These are phyloP conservation scores for Pueraria montana DNA, from an alignment of 306 rosid species.

Conservation along the genomic window DNA sequence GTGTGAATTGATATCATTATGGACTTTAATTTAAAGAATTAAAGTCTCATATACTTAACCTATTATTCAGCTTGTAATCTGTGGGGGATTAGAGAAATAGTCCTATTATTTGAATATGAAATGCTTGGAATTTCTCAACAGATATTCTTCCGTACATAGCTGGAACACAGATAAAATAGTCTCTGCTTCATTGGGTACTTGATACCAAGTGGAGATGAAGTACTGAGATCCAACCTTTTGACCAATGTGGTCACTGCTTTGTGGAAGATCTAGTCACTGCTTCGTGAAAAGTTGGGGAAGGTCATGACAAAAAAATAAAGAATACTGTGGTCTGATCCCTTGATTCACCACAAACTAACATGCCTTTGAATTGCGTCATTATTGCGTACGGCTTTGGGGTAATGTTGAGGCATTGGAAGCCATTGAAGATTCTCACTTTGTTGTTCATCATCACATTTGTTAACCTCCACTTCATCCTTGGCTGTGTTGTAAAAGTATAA, in stretches of 20 bases:
- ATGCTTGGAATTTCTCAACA: neutral
- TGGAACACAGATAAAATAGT: neutral
- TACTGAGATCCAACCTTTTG: neutral
- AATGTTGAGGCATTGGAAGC: too few relatives aligned
- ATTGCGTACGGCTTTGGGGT: too few relatives aligned
- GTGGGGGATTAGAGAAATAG: neutral
- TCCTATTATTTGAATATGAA: neutral
- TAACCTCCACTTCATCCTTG: too few relatives aligned
- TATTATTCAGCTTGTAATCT: neutral
- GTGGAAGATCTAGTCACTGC: neutral
- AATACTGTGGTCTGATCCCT: neutral
- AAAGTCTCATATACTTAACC: neutral
- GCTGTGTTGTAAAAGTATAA: too few relatives aligned
- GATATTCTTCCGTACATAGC: neutral
- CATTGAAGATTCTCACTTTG: too few relatives aligned
- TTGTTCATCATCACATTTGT: too few relatives aligned
- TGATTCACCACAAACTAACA: neutral
- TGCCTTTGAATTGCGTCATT: constrained; percentile 2
- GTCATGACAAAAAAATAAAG: neutral
- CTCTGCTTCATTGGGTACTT: neutral
- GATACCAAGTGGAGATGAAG: neutral
- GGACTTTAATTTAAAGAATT: neutral
- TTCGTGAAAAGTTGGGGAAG: neutral
- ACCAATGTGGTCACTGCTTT: neutral
- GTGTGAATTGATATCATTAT: neutral